phyloP scores from a whole-genome alignment of 768 basidiomycete species.

The Nidularia pulvinata region DNA sequence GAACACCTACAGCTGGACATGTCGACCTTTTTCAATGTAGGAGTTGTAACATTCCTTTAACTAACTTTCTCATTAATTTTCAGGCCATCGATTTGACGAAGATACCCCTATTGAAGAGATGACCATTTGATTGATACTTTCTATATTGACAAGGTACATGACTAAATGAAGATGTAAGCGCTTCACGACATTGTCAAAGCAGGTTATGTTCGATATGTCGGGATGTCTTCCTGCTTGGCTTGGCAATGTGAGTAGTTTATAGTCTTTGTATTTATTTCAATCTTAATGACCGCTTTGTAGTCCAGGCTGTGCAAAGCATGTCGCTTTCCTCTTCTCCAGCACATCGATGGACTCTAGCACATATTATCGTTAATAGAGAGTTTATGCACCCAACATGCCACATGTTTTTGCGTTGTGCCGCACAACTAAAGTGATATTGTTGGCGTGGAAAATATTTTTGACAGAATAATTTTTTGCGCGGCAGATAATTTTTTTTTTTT shows the following conservation, averaged over 20 bases:
- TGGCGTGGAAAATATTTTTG: no score
- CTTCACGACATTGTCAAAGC: constrained; percentile 65
- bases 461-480: no score
- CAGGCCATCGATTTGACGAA: constrained; percentile 54
- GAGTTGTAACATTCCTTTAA: constrained; percentile 1
- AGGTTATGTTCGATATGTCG: constrained; percentile 60
- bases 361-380: no score
- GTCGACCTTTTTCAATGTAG: constrained; percentile 73
- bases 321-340: no score
- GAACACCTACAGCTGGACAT: constrained; percentile 73
- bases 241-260: constrained; percentile 39
- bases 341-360: no score
- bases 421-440: no score
- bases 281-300: no score
- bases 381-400: no score
- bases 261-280: no score
- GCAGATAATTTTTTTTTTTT: no score
- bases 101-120: constrained; percentile 61
- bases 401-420: no score
- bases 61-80: constrained; percentile 6
- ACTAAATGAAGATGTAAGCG: constrained; percentile 48
- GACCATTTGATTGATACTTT: constrained; percentile 12
- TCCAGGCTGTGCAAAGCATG: no score
- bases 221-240: constrained; percentile 55
- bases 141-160: constrained; percentile 8